Base-by-base conservation (phyloP, 331 rosid genomes). In the Stylosanthes scabra region DNA sequence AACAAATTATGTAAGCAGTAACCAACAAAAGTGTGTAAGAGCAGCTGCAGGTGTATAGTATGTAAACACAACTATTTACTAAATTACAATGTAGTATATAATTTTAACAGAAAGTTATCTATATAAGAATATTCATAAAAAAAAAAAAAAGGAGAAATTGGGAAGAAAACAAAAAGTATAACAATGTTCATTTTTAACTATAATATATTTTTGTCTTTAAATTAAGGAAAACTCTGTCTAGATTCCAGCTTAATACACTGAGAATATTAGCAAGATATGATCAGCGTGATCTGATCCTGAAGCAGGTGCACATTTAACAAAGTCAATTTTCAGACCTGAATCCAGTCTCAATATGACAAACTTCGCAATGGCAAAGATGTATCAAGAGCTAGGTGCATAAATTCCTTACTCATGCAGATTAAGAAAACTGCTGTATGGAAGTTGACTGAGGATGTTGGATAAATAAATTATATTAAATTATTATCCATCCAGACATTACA, bases 1-100 rank as follows among this genome's bases (percentile, higher is more conserved):
- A 75, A 66, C 51, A 83, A 80, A 41, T 50, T 37, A 65, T 44
- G 29, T 70, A 45, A 78, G 58, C 47, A 72, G 68, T 51, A 51
- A 56, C 54, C 7, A 60, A 42, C 37, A 60, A 44, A 15, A 72
- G 52, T 42, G 51, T 40, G 51, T 54, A 2, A 66, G 49, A 51
- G 66, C 40, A 51, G 51, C 49, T 6, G 50, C 25, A 11, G 9
- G 47, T 63, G 71, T 77, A 27, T 14, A 16, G 14, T 39, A 55
- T 42, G 76, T 44, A 31, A 45, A 46, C 10, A 28, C 15, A 14
- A 4, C 39, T 34, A 34, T 34, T 34, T 34, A 46, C 31, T 8
- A n/a, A 52, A 37, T 31, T 52, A 46, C 50, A 37, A 39, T 52
- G 6, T 29, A 39, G 16, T 68, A 15, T 20, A 52, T 40, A 16